Conservation (phyloP, 257 asterid species). For the Solanum pinnatisectum region DNA sequence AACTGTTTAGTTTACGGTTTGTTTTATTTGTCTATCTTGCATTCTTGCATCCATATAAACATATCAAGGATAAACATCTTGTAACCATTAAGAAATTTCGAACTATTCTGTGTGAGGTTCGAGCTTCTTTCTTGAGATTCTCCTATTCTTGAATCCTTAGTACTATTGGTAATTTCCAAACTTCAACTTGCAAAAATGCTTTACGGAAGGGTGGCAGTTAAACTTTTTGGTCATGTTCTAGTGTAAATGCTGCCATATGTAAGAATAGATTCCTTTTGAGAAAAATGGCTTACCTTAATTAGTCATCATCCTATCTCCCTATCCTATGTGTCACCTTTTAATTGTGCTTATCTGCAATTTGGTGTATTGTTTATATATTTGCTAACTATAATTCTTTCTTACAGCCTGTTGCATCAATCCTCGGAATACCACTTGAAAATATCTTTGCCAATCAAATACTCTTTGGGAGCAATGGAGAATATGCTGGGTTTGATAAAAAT, state of each 20-base stretch:
- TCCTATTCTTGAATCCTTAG: background rate
- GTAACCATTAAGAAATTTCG: no score
- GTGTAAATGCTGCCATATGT: no score
- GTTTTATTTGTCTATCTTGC: background rate
- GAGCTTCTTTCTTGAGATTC: background rate
- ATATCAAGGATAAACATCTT: background rate
- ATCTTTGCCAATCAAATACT: conserved; percentile 73
- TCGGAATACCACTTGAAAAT: conserved; percentile 59
- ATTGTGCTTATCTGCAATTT: background rate
- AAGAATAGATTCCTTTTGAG: no score
- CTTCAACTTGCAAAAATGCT: no score
- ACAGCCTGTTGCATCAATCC: conserved; percentile 80
- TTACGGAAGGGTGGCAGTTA: no score
- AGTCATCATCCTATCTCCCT: background rate
- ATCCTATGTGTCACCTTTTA: background rate
- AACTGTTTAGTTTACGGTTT: background rate
- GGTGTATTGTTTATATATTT: background rate
- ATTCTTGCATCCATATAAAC: background rate
- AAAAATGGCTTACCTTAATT: no score
- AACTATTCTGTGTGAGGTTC: background rate
- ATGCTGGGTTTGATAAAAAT: conserved; percentile 53
- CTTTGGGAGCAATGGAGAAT: conserved; percentile 75
- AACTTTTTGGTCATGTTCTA: no score
- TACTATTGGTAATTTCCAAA: no score
- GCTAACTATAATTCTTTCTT: conserved; percentile 3